A percentile compares a stretch with the other conserved stretches of the same genome.
Evolutionary conservation across 148 eudicot genomes (phyloP).

Genomic region (Fagopyrum homotropicum): DNA sequence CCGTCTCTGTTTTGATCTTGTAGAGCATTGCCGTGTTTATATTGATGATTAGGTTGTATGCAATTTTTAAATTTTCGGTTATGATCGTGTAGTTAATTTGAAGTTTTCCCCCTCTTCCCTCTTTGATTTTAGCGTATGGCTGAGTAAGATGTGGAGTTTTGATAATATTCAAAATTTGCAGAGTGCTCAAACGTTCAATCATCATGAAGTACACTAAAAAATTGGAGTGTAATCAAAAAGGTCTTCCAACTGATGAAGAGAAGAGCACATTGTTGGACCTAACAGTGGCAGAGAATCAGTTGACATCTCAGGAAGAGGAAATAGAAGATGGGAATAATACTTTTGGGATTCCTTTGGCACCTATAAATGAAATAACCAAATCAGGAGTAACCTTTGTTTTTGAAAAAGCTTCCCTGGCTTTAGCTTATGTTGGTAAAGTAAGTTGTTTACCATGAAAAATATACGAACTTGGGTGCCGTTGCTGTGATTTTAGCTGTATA

Average conservation of each 20-base stretch:
- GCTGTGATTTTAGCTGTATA: background rate
- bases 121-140: too few species aligned
- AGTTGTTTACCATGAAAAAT: background rate
- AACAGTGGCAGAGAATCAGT: background rate
- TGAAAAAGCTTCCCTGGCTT: slow-evolving; percentile 23
- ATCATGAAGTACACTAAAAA: background rate
- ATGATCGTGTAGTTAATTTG: too few species aligned
- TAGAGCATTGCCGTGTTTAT: too few species aligned
- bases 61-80: too few species aligned
- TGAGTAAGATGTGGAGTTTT: too few species aligned
- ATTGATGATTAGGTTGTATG: too few species aligned
- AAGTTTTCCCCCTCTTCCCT: too few species aligned
- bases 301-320: background rate
- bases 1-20: too few species aligned
- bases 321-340: background rate
- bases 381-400: slow-evolving; percentile 22
- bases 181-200: too few species aligned
- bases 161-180: too few species aligned
- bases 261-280: background rate
- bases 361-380: background rate
- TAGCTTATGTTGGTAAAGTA: slow-evolving; percentile 24
- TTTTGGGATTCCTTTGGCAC: background rate
- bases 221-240: background rate
- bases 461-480: background rate
- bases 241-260: background rate